phyloP scores from a whole-genome alignment of 805 yeast genomes.

The Saccharomyces eubayanus region DNA sequence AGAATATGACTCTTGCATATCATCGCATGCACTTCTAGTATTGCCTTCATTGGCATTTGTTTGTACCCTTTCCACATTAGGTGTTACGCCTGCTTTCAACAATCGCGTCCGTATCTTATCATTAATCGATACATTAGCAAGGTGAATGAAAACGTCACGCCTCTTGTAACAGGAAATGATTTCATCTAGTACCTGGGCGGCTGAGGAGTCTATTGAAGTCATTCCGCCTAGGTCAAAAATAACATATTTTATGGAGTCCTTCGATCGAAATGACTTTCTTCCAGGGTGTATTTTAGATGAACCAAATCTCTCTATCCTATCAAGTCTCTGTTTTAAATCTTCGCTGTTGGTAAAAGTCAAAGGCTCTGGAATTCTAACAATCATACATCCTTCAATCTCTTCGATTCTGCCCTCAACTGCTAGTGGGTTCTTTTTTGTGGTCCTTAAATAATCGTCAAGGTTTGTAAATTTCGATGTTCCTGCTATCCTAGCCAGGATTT shows the following conservation, averaged over 20 bases:
- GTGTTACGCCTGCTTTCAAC: constrained; percentile 44
- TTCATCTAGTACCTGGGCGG: constrained; percentile 61
- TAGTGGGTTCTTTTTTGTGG: constrained; percentile 7
- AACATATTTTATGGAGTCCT: constrained; percentile 45
- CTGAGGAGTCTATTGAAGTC: constrained; percentile 72
- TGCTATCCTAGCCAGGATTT: constrained; percentile 63
- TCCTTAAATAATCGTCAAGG: constrained; percentile 53
- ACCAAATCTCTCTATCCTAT: constrained; percentile 69
- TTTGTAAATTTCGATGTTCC: constrained; percentile 57
- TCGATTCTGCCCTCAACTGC: constrained; percentile 18
- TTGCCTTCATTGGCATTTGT: not conserved
- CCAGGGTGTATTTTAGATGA: constrained; percentile 72
- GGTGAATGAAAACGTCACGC: constrained; percentile 47
- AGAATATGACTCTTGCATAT: constrained; percentile 3
- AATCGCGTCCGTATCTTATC: constrained; percentile 42
- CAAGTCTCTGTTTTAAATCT: constrained; percentile 58
- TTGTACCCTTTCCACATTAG: not conserved
- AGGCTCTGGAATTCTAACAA: constrained; percentile 81
- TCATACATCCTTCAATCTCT: constrained; percentile 60
- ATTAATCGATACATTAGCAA: constrained; percentile 51
- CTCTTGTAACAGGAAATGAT: constrained; percentile 49
- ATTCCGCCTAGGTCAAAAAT: constrained; percentile 75
- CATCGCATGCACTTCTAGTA: not conserved
- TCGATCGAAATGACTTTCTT: constrained; percentile 42
- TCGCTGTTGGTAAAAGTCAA: constrained; percentile 79